phyloP scores from a whole-genome alignment of 176 grass and related monocot species.

The Raddia distichophylla region DNA sequence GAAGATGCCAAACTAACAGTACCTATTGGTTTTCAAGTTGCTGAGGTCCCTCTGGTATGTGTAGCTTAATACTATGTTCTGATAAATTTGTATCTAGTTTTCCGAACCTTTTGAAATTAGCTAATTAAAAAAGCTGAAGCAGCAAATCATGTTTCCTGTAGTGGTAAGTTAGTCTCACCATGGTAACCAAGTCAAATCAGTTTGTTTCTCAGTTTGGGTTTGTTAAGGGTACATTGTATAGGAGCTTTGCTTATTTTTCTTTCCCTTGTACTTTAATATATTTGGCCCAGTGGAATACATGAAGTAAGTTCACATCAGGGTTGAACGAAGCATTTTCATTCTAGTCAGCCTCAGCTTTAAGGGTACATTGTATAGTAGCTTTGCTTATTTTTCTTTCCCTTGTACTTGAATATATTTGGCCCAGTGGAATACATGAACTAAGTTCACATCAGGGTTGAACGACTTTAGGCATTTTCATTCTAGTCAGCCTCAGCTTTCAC shows the following conservation, averaged over 20 bases:
- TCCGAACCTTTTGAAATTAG: not conserved
- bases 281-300: too few species aligned
- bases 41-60: constrained; percentile 92
- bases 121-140: constrained; percentile 4
- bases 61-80: not conserved
- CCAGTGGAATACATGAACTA: too few species aligned
- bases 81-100: constrained; percentile 13
- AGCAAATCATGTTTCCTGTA: constrained; percentile 21
- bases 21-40: constrained; percentile 85
- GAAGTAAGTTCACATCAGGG: too few species aligned
- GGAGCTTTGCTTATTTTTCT: too few species aligned
- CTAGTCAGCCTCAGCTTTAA: too few species aligned
- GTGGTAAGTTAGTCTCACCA: not conserved
- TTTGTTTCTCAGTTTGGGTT: constrained; percentile 1
- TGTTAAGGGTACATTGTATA: too few species aligned
- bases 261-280: too few species aligned
- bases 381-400: too few species aligned
- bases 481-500: not conserved
- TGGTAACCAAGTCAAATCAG: not conserved
- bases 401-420: too few species aligned
- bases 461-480: not conserved
- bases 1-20: constrained; percentile 95
- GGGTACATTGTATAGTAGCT: too few species aligned
- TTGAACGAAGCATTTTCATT: too few species aligned
- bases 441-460: not conserved